Evolutionary conservation across 768 basidiomycete species (phyloP), one percentile per base, ranked within the genome.

Genomic region (Xerocomus potaroensis): DNA sequence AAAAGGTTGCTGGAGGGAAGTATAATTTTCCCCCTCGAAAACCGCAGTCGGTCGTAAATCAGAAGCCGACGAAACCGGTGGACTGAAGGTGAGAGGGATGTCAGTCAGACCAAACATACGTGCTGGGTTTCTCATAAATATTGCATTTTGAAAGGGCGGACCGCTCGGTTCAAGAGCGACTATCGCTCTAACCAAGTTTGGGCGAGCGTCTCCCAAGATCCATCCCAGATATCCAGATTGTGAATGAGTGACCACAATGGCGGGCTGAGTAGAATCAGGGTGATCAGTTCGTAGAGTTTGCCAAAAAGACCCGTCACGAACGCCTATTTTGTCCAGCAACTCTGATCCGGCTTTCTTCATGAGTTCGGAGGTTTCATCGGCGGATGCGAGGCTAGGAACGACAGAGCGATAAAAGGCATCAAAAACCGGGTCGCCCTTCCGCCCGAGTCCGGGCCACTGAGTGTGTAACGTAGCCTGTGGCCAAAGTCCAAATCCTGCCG

Each of bases 391-490:
- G 35, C 65, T 56, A 5, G 75, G 75, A 19, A 74, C 59, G 4
- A 66, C 66, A 1, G 76, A 73, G 5, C 67, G 64, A 44, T 70
- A 78, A 51, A 78, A 75, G 18, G 60, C 59, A 37, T 78, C 69
- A 43, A 78, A 79, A 9, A 57, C 55, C 0, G 67, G 53, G 42
- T 79, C 77, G 4, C 75, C 75, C 23, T 61, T 55, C 39, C 61
- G 69, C n/a, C 77, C 77, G 41, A 69, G 72, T 15, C 77, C 77
- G 3, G 74, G 76, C 77, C 77, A 78, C 47, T 77, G 75, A 0
- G 73, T 77, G 38, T 76, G 75, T 34, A 75, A 55, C 2, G 52
- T 48, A 4, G 76, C 72, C 53, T 74, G 67, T 0, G 75, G 71
- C 77, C 77, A 78, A 27, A 75, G 58, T 15, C 64, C 56, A 50